Evolutionary conservation across 192 early-diverging fungal genomes (phyloP).

Genomic region (Phycomyces blakesleeanus): DNA sequence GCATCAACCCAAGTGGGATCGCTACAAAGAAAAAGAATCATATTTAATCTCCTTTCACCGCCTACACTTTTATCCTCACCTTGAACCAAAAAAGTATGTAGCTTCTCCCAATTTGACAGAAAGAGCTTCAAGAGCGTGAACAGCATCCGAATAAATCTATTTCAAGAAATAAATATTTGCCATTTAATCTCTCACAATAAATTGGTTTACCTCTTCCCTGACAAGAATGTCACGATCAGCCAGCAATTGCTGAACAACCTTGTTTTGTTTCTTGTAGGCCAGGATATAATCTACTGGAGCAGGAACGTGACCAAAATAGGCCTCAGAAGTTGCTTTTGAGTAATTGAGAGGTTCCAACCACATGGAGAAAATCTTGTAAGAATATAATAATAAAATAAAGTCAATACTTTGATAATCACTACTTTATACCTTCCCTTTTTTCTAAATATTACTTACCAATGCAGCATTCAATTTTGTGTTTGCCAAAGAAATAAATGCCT

Average conservation of each 20-base stretch:
- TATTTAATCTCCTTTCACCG: neutral
- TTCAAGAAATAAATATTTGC: neutral
- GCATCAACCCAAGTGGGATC: slow-evolving; percentile 53
- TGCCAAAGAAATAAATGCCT: slow-evolving; percentile 44
- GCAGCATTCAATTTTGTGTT: slow-evolving; percentile 53
- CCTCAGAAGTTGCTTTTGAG: slow-evolving; percentile 13
- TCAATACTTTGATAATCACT: slow-evolving; percentile 1
- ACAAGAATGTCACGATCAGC: slow-evolving; percentile 56
- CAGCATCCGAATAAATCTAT: slow-evolving; percentile 57
- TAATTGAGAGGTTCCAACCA: slow-evolving; percentile 41
- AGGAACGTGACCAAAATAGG: slow-evolving; percentile 37
- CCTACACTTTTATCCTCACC: slow-evolving; percentile 27
- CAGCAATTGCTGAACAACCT: slow-evolving; percentile 47
- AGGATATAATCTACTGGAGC: slow-evolving; percentile 33
- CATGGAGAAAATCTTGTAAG: slow-evolving; percentile 36
- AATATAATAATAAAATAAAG: neutral
- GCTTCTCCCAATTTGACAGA: slow-evolving; percentile 46
- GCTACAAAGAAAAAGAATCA: slow-evolving; percentile 18
- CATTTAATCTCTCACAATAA: slow-evolving; percentile 26
- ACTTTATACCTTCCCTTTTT: neutral
- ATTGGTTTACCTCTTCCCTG: slow-evolving; percentile 42
- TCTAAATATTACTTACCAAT: slow-evolving; percentile 38
- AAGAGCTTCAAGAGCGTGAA: slow-evolving; percentile 44
- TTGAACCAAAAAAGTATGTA: slow-evolving; percentile 47
- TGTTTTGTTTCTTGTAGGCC: slow-evolving; percentile 26